Conservation (phyloP, 768 basidiomycete species). For the Trametes elegans region DNA sequence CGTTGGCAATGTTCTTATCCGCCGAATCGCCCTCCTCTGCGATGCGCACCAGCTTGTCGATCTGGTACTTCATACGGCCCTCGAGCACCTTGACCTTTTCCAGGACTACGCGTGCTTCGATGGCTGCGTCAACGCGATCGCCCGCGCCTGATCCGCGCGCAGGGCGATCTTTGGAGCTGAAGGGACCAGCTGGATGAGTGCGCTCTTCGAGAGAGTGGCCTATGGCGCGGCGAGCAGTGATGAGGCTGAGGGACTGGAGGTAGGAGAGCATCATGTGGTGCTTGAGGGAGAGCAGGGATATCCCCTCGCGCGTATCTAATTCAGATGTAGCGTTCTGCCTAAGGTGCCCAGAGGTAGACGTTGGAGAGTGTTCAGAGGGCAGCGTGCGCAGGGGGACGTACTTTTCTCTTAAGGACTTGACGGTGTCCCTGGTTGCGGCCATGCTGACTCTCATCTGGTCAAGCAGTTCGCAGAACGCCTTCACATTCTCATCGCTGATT, state of each 20-base stretch:
- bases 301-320: constrained; percentile 67
- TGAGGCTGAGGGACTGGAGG: constrained; percentile 75
- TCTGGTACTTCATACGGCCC: constrained; percentile 88
- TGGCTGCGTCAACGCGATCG: constrained; percentile 76
- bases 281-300: constrained; percentile 88
- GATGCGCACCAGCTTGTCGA: constrained; percentile 85
- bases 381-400: constrained; percentile 30
- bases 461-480: constrained; percentile 27
- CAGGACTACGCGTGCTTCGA: constrained; percentile 77
- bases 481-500: constrained; percentile 10
- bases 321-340: constrained; percentile 34
- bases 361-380: background rate
- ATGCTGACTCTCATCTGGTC: constrained; percentile 66
- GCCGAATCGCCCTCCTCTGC: constrained; percentile 56
- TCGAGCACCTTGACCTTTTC: constrained; percentile 89
- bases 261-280: constrained; percentile 83
- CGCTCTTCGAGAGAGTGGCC: constrained; percentile 61
- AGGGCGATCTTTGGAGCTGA: constrained; percentile 50
- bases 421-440: constrained; percentile 52
- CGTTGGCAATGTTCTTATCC: constrained; percentile 49
- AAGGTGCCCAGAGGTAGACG: no score
- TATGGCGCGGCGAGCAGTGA: constrained; percentile 65
- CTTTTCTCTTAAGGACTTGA: constrained; percentile 57
- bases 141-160: constrained; percentile 59
- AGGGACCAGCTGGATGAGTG: constrained; percentile 47